Conservation (phyloP, 495 filamentous ascomycete species). For the Annulohypoxylon nitens region DNA sequence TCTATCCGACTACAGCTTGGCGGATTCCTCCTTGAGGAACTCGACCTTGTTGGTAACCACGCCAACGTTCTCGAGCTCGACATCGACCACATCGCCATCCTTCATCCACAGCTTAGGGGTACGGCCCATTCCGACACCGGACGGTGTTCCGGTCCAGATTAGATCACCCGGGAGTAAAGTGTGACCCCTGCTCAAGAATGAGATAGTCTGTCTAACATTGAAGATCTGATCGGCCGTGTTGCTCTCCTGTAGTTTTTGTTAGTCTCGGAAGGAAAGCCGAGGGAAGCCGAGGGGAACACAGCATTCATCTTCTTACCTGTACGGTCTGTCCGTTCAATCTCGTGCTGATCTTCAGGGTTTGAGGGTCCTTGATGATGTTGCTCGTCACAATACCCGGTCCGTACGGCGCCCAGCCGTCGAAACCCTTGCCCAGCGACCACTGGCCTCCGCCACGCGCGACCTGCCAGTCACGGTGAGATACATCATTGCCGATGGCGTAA, state of each 20-base stretch:
- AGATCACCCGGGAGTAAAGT: conserved; percentile 83
- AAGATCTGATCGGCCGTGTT: conserved; percentile 88
- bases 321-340: conserved; percentile 78
- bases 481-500: conserved; percentile 85
- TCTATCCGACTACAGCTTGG: conserved; percentile 62
- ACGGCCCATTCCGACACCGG: conserved; percentile 83
- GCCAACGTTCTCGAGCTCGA: conserved; percentile 78
- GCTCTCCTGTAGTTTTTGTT: conserved; percentile 61
- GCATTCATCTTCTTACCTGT: conserved; percentile 56
- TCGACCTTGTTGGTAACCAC: conserved; percentile 79
- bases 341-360: conserved; percentile 73
- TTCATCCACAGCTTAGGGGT: conserved; percentile 82
- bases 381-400: conserved; percentile 83
- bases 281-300: neutral
- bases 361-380: conserved; percentile 76
- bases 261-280: neutral
- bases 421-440: conserved; percentile 86
- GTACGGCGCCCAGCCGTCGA: conserved; percentile 90
- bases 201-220: conserved; percentile 76
- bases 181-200: conserved; percentile 81
- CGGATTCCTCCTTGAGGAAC: conserved; percentile 64
- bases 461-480: conserved; percentile 89
- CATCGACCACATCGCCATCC: conserved; percentile 83
- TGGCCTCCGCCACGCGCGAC: conserved; percentile 82
- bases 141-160: conserved; percentile 89